These are phyloP conservation scores for Fraxinus platypoda DNA, from an alignment of 305 asterid genomes.

Conservation along the genomic window DNA sequence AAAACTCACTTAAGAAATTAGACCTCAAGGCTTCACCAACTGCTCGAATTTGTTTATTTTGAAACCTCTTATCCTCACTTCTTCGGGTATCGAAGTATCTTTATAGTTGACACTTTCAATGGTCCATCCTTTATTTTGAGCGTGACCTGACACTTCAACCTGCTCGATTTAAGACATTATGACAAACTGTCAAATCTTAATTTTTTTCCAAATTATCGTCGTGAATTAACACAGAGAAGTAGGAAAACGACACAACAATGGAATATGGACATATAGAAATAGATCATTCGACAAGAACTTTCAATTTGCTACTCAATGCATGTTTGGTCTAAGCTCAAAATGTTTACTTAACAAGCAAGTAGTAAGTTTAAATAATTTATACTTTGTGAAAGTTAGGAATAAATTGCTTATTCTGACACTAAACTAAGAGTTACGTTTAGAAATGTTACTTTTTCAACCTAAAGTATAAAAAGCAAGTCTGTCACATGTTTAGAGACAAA, in stretches of 20 bases:
- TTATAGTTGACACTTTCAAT: conserved; percentile 61
- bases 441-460: background rate
- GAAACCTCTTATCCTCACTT: conserved; percentile 85
- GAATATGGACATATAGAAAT: background rate
- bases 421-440: background rate
- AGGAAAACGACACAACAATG: background rate
- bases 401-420: background rate
- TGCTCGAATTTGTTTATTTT: conserved; percentile 71
- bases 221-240: background rate
- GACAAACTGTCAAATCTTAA: conserved; percentile 11
- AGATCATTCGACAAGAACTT: background rate
- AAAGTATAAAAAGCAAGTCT: background rate
- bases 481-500: background rate
- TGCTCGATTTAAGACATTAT: conserved; percentile 22
- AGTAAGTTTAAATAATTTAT: background rate
- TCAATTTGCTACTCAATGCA: background rate
- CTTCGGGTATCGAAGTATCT: conserved; percentile 66
- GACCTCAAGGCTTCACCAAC: conserved; percentile 51
- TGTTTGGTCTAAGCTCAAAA: background rate
- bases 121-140: conserved; percentile 74
- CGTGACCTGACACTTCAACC: conserved; percentile 63
- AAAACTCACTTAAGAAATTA: background rate
- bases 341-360: background rate
- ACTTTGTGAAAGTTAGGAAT: background rate
- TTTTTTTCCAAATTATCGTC: background rate